These are phyloP conservation scores for Phellinidium pouzarii DNA, from an alignment of 1,284 basidiomycete genomes.

Conservation along the genomic window DNA sequence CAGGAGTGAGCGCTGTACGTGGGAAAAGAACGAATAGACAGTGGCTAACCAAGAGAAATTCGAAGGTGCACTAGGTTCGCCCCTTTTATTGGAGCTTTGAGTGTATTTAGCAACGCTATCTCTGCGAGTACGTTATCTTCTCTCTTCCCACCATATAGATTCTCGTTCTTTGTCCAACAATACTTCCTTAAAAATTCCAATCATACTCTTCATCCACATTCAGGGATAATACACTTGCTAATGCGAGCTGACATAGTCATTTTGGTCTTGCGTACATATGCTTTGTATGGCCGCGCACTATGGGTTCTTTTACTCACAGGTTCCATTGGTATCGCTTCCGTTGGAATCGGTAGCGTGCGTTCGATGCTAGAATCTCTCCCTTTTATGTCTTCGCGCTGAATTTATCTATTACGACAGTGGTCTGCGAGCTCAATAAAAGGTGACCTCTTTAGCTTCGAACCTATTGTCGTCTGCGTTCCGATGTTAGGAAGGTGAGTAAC, in stretches of 20 bases:
- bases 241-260: conserved; percentile 7
- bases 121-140: conserved; percentile 8
- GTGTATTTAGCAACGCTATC: conserved; percentile 14
- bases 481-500: conserved; percentile 9
- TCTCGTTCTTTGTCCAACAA: not conserved
- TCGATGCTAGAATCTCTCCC: not conserved
- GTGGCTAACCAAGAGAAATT: not conserved
- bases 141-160: not conserved
- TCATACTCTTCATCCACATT: not conserved
- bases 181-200: too few species aligned
- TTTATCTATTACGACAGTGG: conserved; percentile 9
- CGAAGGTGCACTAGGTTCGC: conserved; percentile 15
- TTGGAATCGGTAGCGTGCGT: conserved; percentile 14
- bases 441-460: conserved; percentile 14
- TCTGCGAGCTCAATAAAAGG: conserved; percentile 12
- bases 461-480: conserved; percentile 13
- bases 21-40: not conserved
- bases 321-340: conserved; percentile 5
- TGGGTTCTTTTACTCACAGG: conserved; percentile 15
- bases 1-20: not conserved
- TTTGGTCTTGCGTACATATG: conserved; percentile 17
- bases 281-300: conserved; percentile 7
- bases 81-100: conserved; percentile 15
- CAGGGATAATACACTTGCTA: not conserved
- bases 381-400: not conserved